A percentile compares a stretch with the other conserved stretches of the same genome.
Conservation (phyloP, 2,329 filamentous ascomycete species). For the Didymella keratinophila region DNA sequence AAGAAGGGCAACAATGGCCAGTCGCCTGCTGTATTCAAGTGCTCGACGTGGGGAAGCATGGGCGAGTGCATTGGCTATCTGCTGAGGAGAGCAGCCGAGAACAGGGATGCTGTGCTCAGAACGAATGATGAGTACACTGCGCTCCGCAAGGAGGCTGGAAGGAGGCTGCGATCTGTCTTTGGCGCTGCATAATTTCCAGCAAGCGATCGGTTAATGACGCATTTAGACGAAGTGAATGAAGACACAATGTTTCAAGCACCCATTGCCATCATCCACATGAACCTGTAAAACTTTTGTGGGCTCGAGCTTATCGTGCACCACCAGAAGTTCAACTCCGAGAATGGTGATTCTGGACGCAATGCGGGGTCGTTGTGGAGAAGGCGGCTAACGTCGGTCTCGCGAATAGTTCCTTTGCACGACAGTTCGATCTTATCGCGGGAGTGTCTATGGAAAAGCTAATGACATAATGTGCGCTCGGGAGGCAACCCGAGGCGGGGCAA, state of each 20-base stretch:
- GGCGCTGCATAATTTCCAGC: conserved; percentile 10
- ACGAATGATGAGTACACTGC: conserved; percentile 44
- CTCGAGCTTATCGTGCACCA: conserved; percentile 2
- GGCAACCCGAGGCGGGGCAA: conserved; percentile 16
- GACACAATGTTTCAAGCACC: background rate
- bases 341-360: conserved; percentile 7
- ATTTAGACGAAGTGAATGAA: conserved; percentile 7
- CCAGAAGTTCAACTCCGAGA: conserved; percentile 2
- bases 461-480: conserved; percentile 16
- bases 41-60: conserved; percentile 65
- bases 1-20: conserved; percentile 40
- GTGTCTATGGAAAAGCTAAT: background rate
- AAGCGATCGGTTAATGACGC: background rate
- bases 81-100: conserved; percentile 64
- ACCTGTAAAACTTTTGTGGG: background rate
- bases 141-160: conserved; percentile 35
- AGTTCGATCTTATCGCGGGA: conserved; percentile 15
- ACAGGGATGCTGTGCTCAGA: conserved; percentile 66
- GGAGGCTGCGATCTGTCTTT: conserved; percentile 28
- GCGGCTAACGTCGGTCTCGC: conserved; percentile 19
- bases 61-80: conserved; percentile 82
- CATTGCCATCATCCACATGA: background rate
- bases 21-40: conserved; percentile 62
- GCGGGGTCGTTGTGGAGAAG: conserved; percentile 17
- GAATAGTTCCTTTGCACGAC: background rate